Base-by-base conservation (phyloP, 257 asterid species). In the Nicotiana obtusifolia region DNA sequence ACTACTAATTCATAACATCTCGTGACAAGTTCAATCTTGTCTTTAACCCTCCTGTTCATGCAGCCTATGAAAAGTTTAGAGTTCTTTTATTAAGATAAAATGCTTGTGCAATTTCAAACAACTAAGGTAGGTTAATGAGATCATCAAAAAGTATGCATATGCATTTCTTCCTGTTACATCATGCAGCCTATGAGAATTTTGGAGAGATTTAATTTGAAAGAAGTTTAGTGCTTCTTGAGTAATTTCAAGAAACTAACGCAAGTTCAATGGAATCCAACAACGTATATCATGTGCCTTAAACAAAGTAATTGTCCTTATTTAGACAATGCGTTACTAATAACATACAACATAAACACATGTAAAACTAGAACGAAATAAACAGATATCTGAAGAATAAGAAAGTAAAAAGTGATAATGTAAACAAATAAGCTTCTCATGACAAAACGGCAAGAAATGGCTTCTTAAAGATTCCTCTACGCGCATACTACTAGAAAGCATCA, bases 311-410 rank as follows among this genome's bases (percentile, higher is more conserved):
- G 0, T 41, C 57, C 77, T 69, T 5, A 11, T 69, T 37, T 69
- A 35, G 57, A 2, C 77, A 69, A 37, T 20, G 77, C 14, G 7
- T 41, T 20, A 69, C 77, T 41, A 9, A 11, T 60, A 20, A 69
- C 20, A 69, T 41, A 41, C 77, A 37, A 13, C 77, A 69, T 69
- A 69, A 69, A 41, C 20, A 1, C 33, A 69, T 41, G 77, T 69
- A 41, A 69, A 41, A 41, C 57, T 69, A 69, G 57, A 69, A 69
- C 77, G 20, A 69, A 20, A 69, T 41, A 69, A 41, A 69, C 77
- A 69, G 2, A 8, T 2, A 60, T 10, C 30, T 60, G 30, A 60
- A 60, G 4, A 60, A 9, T 9, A 60, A 20, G 28, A 60, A 60
- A 60, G 16, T 60, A 60, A 60, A 69, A 20, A 37, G 33, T 11